Evolutionary conservation across 2,329 filamentous ascomycete species (phyloP), one percentile per base, ranked within the genome.

Genomic region (Colletotrichum sp.): DNA sequence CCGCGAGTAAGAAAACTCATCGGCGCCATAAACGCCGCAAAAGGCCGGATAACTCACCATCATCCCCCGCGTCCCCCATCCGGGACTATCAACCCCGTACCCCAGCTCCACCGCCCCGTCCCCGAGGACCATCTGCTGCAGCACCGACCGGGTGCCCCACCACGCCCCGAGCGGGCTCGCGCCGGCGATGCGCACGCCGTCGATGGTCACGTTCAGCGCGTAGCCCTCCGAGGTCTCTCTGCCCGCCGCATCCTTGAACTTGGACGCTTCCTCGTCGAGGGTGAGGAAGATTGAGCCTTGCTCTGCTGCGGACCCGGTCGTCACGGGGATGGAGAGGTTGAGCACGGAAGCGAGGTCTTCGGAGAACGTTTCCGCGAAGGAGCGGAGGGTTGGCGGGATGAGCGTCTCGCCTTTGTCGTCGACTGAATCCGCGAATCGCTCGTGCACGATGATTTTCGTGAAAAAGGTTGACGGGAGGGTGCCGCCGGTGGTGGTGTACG

Each of bases 61-160:
- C 76, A 86, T 87, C 4, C 90, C 90, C 36, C 90, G 82, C 6
- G 83, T 87, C 2, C 83, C 79, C 85, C 88, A 92, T 16, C 89
- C 88, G 0, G 90, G 90, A 0, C 85, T 83, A 82, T 92, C 90
- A 2, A 83, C 77, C 4, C 84, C 84, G 6, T 79, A 81, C 15
- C 90, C 90, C n/a, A 82, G 76, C 0, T 85, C 81, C 16, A 92
- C 77, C 10, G 81, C 79, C 5, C 83, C 82, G 21, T 85, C 78
- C 5, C 81, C 80, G 24, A 90, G 80, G 28, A 88, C 75, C 6
- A 87, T 85, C 78, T 87, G 88, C 77, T 92, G 90, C 6, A 92
- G 79, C 10, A 92, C 77, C 2, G 90, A 89, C 36, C 90, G 85
- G 0, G 90, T 91, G 49, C 87, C 90, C 90, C 90, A 92, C 88